phyloP scores from a whole-genome alignment of 2,329 filamentous ascomycete species.

The Ceratocystis colombiana region DNA sequence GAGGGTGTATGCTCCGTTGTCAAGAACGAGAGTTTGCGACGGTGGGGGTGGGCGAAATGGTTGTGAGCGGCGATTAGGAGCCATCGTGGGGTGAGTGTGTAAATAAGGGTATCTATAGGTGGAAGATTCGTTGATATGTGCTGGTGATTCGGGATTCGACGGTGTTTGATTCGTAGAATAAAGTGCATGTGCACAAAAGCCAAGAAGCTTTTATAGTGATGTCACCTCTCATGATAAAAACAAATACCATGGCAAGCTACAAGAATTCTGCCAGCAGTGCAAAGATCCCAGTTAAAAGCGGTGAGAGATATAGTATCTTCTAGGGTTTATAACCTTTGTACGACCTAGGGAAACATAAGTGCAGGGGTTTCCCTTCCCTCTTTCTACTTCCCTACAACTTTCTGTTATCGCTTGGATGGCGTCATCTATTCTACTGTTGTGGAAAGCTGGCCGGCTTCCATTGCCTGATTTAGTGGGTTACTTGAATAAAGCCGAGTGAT shows the following conservation, averaged over 20 bases:
- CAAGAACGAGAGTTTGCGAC: slow-evolving; percentile 67
- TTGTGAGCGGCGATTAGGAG: slow-evolving; percentile 44
- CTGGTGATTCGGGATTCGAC: background rate
- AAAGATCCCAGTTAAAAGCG: background rate
- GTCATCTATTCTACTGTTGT: background rate
- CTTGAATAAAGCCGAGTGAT: no score
- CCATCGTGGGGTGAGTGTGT: slow-evolving; percentile 32
- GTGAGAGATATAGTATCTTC: background rate
- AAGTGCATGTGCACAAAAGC: background rate
- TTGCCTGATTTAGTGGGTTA: background rate
- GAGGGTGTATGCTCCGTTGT: slow-evolving; percentile 85
- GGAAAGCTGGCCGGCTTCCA: background rate
- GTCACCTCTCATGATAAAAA: background rate
- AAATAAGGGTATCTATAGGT: background rate
- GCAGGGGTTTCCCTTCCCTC: background rate
- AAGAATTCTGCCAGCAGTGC: background rate
- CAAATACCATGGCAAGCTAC: background rate
- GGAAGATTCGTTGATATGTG: no score
- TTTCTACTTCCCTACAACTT: background rate
- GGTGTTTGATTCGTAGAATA: background rate
- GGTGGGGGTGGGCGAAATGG: slow-evolving; percentile 44
- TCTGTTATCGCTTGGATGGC: background rate
- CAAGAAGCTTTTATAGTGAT: background rate
- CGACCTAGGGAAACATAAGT: no score
- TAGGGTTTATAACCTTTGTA: background rate